Evolutionary conservation across 495 filamentous ascomycete genomes (phyloP).

Genomic region (Penicillium parvum): DNA sequence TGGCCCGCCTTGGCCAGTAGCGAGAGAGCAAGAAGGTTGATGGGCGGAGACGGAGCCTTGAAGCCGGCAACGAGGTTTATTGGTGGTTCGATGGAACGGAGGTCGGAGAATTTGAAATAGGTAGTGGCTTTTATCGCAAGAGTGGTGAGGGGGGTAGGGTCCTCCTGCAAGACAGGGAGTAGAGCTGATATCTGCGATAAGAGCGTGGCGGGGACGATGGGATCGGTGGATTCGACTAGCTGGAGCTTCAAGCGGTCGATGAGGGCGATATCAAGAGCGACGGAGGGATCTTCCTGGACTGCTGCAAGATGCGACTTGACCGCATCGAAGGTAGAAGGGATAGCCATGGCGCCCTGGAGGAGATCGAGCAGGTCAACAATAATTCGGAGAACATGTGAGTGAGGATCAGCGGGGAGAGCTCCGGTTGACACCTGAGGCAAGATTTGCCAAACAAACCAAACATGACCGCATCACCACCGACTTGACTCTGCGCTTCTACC

Average conservation of each 20-base stretch:
- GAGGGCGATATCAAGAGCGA: conserved; percentile 29
- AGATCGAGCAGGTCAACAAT: background rate
- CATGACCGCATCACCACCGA: conserved; percentile 19
- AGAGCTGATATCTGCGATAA: conserved; percentile 45
- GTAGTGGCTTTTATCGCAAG: conserved; percentile 36
- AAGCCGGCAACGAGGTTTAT: conserved; percentile 50
- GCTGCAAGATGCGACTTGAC: conserved; percentile 34
- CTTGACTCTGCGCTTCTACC: conserved; percentile 4
- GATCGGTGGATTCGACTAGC: conserved; percentile 34
- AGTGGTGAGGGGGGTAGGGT: conserved; percentile 46
- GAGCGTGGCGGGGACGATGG: conserved; percentile 35
- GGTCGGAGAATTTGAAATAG: conserved; percentile 41
- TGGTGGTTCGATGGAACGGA: conserved; percentile 42
- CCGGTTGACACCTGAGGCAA: conserved; percentile 8
- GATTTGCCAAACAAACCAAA: conserved; percentile 10
- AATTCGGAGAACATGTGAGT: conserved; percentile 1
- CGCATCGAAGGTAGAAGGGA: conserved; percentile 37
- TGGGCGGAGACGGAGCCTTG: conserved; percentile 54
- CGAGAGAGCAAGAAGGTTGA: conserved; percentile 66
- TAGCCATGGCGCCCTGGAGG: conserved; percentile 26
- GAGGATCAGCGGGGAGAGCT: conserved; percentile 13
- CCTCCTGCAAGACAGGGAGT: conserved; percentile 45
- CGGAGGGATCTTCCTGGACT: conserved; percentile 35
- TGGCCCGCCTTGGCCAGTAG: conserved; percentile 68
- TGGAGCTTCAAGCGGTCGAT: conserved; percentile 42